Base-by-base conservation (phyloP, 116 monocot genomes). In the Posidonia oceanica region DNA sequence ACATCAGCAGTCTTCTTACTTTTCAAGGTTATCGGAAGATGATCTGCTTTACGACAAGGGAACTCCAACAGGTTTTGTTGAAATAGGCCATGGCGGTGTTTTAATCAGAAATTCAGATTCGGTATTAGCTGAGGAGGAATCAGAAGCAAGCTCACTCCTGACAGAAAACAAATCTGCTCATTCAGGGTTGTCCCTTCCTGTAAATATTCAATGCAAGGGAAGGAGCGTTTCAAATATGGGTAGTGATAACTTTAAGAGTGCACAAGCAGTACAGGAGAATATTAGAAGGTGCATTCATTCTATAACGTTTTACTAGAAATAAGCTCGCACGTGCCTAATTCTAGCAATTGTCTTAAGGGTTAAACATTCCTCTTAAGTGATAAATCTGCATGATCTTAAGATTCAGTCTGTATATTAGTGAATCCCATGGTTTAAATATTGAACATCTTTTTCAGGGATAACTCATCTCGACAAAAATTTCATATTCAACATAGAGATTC, bases 41-140 rank as follows among this genome's bases (percentile, higher is more conserved):
- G 89, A 96, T 67, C 83, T 96, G 17, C 74, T 96, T 56, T 91
- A 83, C 80, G 89, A 87, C 70, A 76, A 63, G 48, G 80, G 71
- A 60, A 80, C 80, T 64, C 84, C 77, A 12, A 77, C 79, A 37
- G 87, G 80, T 59, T 82, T 86, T 62, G 64, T 78, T 73, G 96
- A 96, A 77, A 91, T 96, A 7, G 89, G 96, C 17, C 71, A 86
- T 82, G 96, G 96, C 61, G 71, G 86, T 71, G 77, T 96, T 52
- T 86, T 96, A 41, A 82, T 96, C 66, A 77, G 81, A 56, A 83
- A 83, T 79, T 72, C 94, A 68, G 88, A 91, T 73, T 94, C 94
- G 14, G 65, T 82, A 76, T 84, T 84, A 58, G 37, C 64, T 66
- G 76, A 63, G 2, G 63, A 63, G 63, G 63, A 63, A 63, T 38